Evolutionary conservation across 768 basidiomycete genomes (phyloP).

Genomic region (Rhodotorula sphaerocarpa): DNA sequence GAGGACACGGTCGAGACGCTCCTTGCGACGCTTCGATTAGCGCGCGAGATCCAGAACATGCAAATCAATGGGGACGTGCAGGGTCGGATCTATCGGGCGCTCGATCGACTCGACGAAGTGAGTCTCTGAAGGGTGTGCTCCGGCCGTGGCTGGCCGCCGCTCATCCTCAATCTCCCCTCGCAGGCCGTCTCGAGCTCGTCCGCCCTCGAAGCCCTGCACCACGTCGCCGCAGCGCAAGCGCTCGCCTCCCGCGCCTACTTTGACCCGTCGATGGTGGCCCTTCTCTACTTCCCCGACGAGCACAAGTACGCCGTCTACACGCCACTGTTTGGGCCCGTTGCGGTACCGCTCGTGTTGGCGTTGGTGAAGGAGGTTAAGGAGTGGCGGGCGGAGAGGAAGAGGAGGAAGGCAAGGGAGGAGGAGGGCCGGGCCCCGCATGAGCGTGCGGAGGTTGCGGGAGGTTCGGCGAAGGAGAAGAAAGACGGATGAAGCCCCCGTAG

Average conservation of each 20-base stretch:
- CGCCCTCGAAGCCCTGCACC: conserved; percentile 46
- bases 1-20: conserved; percentile 65
- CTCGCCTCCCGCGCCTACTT: conserved; percentile 83
- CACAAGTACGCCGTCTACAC: conserved; percentile 97
- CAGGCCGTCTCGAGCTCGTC: not conserved
- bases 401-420: too few relatives aligned
- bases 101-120: conserved; percentile 68
- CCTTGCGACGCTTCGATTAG: conserved; percentile 70
- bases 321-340: conserved; percentile 82
- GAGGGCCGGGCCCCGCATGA: not conserved
- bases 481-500: too few relatives aligned
- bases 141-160: not conserved
- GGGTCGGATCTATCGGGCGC: conserved; percentile 60
- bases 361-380: conserved; percentile 51
- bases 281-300: conserved; percentile 94
- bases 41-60: conserved; percentile 83
- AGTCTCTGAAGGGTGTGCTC: conserved; percentile 33
- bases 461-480: too few relatives aligned
- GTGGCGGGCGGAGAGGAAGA: conserved; percentile 11
- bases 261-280: conserved; percentile 88
- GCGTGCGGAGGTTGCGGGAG: not conserved
- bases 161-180: too few relatives aligned
- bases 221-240: conserved; percentile 58
- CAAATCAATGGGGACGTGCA: conserved; percentile 71
- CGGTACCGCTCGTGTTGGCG: conserved; percentile 71